These are phyloP conservation scores for Huntiella abstrusa DNA, from an alignment of 2,329 filamentous ascomycete genomes.

Conservation along the genomic window DNA sequence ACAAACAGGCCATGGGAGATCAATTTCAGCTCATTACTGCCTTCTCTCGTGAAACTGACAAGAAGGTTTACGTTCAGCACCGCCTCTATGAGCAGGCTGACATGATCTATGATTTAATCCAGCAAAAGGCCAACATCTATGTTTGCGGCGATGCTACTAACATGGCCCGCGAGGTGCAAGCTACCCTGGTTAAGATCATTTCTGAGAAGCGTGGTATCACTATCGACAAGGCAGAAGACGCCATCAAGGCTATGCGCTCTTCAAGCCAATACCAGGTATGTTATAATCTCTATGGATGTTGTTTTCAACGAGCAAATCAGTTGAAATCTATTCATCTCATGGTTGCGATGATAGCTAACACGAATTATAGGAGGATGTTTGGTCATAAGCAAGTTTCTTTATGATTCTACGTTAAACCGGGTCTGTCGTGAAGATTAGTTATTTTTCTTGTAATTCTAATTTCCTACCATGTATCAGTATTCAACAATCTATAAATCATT, in stretches of 20 bases:
- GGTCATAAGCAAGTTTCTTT: conserved; percentile 31
- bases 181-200: conserved; percentile 71
- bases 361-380: conserved; percentile 45
- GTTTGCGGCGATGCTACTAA: conserved; percentile 95
- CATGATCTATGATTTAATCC: conserved; percentile 71
- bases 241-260: conserved; percentile 91
- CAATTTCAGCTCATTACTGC: conserved; percentile 81
- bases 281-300: conserved; percentile 10
- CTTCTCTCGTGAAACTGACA: conserved; percentile 71
- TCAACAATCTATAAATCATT: no score
- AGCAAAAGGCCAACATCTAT: conserved; percentile 84
- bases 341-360: conserved; percentile 3
- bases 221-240: conserved; percentile 78
- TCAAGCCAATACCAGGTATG: conserved; percentile 87
- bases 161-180: conserved; percentile 89
- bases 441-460: no score
- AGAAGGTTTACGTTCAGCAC: conserved; percentile 97
- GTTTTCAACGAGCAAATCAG: no score
- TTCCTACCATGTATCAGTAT: no score
- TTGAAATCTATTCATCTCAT: neutral
- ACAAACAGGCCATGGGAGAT: conserved; percentile 66
- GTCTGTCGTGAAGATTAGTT: no score
- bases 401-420: no score
- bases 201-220: conserved; percentile 64
- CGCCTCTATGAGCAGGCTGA: conserved; percentile 65